Percentiles rank a stretch among this genome's conserved stretches.
Conservation (phyloP, 108 stramenopile genomes). For the Chaetoceros muelleri region DNA sequence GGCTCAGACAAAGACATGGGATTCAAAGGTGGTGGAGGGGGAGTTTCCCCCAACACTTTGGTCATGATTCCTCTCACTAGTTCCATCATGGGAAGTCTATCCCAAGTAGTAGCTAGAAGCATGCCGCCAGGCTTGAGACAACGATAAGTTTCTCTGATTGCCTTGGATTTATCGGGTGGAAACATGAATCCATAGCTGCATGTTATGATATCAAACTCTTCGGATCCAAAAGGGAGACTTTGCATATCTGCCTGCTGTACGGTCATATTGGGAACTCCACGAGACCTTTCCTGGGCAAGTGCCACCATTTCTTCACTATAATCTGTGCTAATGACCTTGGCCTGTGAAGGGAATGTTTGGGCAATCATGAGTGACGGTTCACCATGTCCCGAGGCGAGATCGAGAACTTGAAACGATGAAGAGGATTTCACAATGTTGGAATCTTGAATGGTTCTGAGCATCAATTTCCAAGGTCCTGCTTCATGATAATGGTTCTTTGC, state of each 20-base stretch:
- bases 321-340: conserved; percentile 12
- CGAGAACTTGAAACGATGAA: conserved; percentile 1
- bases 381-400: conserved; percentile 16
- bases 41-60: conserved; percentile 7
- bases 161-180: conserved; percentile 12
- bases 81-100: conserved; percentile 10
- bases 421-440: not conserved
- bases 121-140: conserved; percentile 16
- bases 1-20: conserved; percentile 16
- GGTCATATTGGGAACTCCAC: conserved; percentile 2
- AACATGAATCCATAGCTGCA: conserved; percentile 30
- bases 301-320: conserved; percentile 13
- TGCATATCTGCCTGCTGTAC: conserved; percentile 5
- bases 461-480: conserved; percentile 10
- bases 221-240: conserved; percentile 10
- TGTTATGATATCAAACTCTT: conserved; percentile 17
- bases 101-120: conserved; percentile 23
- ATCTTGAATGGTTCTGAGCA: not conserved
- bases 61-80: conserved; percentile 11
- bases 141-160: conserved; percentile 11
- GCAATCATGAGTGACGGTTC: conserved; percentile 16
- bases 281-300: conserved; percentile 1
- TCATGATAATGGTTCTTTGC: conserved; percentile 14
- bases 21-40: conserved; percentile 17
- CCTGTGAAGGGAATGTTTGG: conserved; percentile 12